Base-by-base conservation (phyloP, 1,139 yeast genomes). In the Saccharomycopsis crataegensis region DNA sequence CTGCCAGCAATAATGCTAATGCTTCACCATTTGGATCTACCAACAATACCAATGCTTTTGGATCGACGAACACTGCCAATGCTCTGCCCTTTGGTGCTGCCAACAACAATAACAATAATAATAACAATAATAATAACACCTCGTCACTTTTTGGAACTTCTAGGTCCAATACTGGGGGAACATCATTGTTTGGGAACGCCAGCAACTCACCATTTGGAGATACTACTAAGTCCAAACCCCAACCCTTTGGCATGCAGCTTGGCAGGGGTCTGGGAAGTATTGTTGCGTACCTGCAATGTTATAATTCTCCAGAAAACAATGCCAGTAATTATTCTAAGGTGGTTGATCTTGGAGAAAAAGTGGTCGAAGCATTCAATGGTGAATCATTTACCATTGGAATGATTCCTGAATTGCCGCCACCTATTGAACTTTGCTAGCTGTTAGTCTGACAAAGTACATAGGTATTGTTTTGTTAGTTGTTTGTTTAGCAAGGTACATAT, bases 331-430 rank as follows among this genome's bases (percentile, higher is more conserved):
- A 40, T 41, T 40, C 51, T 6, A 45, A 17, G 2, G 31, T 28
- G 7, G 53, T 42, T 3, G 51, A 50, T 16, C 38, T 46, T 5
- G 43, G 14, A 12, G 46, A 31, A 22, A 54, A 51, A 8, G 14
- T 41, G 3, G 9, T 43, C 4, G 28, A 31, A 3, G 34, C 33
- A 2, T 54, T 54, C 42, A 44, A 42, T 6, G 41, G 11, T 7
- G 37, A 14, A 8, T 14, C 14, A n/a, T 53, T 53, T 31, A 28
- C 9, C 16, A 3, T 54, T 3, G 54, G 54, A 6, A 45, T 46
- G 11, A 45, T 53, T 12, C 56, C 56, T 9, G 50, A 46, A 36
- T 7, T 51, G 45, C 56, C 56, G 7, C 56, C 56, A 6, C 50
- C 56, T 14, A 8, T 49, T 8, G 50, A 40, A 11, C 34, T 45